Evolutionary conservation across 2,329 filamentous ascomycete genomes (phyloP), one percentile per base, ranked within the genome.

Genomic region (Hymenoscyphus linearis): DNA sequence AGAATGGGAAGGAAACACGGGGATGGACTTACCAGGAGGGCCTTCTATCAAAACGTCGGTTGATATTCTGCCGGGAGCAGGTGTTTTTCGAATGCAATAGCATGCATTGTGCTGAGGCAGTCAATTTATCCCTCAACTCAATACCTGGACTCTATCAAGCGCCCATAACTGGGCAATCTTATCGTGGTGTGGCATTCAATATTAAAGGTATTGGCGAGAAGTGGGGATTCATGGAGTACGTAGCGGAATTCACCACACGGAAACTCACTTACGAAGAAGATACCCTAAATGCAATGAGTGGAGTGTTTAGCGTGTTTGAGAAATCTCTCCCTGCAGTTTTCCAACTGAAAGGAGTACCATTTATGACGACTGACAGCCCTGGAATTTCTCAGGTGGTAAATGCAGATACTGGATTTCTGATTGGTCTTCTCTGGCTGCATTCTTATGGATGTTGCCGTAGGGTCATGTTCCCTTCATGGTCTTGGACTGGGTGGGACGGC

Each of bases 11-110:
- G 65, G 50, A 7, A 7, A 65, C 57, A 2, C 57, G 72, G 62
- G 74, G 67, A 4, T 75, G 73, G 74, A 75, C 73, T 1, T 73
- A 69, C 57, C 73, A 75, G 63, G 74, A 76, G 64, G 69, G 59
- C 2, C 40, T 72, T 3, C 63, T 74, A 2, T 69, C 69, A 12
- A 52, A 59, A 2, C 65, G 72, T 5, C 63, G 68, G 2, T 64
- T 74, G 7, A 64, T 73, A 26, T 74, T 75, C 59, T 69, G 69
- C 0, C 66, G 69, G 12, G 56, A 70, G 10, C 62, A 72, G 56
- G 58, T 70, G 1, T 68, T 64, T 31, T 71, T 65, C 44, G 60
- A 68, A 54, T 72, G 69, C 61, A 56, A 50, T 14, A 37, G 16
- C 6, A 55, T 36, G 27, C 18, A 25, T 36, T 22, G 27, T 18